These are phyloP conservation scores for Citeromyces nyonsensis DNA, from an alignment of 805 yeast species.

Conservation along the genomic window DNA sequence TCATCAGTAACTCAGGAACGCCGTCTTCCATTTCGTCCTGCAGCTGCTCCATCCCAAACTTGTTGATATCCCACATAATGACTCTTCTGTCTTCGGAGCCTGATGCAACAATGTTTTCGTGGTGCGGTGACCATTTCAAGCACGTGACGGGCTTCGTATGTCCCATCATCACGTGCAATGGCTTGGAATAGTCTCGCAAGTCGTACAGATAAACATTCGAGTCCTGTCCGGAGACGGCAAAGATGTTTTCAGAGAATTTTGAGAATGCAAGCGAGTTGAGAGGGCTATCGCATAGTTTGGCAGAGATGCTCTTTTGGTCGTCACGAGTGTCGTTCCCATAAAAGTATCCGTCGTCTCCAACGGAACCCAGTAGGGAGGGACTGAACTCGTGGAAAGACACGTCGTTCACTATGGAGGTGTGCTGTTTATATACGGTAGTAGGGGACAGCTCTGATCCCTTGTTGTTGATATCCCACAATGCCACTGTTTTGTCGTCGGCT, in stretches of 20 bases:
- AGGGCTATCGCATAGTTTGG: slow-evolving; percentile 15
- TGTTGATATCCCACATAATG: slow-evolving; percentile 66
- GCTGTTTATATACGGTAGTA: slow-evolving; percentile 19
- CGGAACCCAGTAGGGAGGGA: slow-evolving; percentile 45
- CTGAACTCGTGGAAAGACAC: slow-evolving; percentile 53
- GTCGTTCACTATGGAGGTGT: slow-evolving; percentile 55
- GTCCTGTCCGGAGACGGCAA: slow-evolving; percentile 60
- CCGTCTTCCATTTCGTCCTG: slow-evolving; percentile 89
- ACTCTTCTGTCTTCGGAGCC: slow-evolving; percentile 68
- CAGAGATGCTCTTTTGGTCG: slow-evolving; percentile 8
- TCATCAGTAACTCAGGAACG: slow-evolving; percentile 75
- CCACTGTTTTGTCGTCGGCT: slow-evolving; percentile 53
- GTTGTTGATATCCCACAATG: slow-evolving; percentile 35
- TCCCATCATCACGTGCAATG: slow-evolving; percentile 64
- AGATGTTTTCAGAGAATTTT: slow-evolving; percentile 36
- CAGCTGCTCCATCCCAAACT: slow-evolving; percentile 72
- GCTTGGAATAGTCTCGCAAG: slow-evolving; percentile 22
- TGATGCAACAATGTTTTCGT: slow-evolving; percentile 65
- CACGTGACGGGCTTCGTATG: slow-evolving; percentile 62
- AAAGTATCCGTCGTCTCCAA: slow-evolving; percentile 52
- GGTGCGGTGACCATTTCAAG: slow-evolving; percentile 64
- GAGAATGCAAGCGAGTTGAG: slow-evolving; percentile 58
- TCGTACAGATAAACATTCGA: slow-evolving; percentile 55
- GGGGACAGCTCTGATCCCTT: too few species aligned
- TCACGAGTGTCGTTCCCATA: slow-evolving; percentile 37